Base-by-base conservation (phyloP, 768 basidiomycete genomes). In the Exsudoporus frostii region DNA sequence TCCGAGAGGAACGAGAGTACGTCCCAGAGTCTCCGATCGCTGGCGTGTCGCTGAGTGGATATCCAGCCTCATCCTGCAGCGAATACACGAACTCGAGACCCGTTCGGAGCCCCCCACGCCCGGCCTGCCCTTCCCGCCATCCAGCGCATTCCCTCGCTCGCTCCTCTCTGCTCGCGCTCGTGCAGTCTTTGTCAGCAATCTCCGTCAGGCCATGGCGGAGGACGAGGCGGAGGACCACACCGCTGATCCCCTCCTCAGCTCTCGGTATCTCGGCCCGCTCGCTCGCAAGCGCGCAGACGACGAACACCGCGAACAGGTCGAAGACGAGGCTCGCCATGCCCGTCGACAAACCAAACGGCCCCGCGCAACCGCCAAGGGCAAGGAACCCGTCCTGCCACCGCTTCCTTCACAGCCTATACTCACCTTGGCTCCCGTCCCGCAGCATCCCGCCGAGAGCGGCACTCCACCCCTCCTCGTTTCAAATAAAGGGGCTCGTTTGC, bases 1-100 rank as follows among this genome's bases (percentile, higher is more conserved):
- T 84, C 68, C 74, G 79, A 39, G 75, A 82, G 60, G 86, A 90
- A 65, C 71, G 79, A 75, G 77, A 78, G 87, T 88, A 63, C 54
- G 83, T 75, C 37, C 43, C 45, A 17, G 1, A 7, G 8, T 30
- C 10, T 29, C 36, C 37, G 47, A 46, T 48, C 43, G 7, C 42
- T 15, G 14, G 5, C 44, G 8, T 46, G 3, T 30, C 47, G 25
- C 55, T 54, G 19, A 57, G 57, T 36, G 41, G n/a, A 15, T 29
- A 29, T 24, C 32, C 58, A 86, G 85, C 50, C 63, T 74, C 45
- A 72, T 85, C 32, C 71, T 84, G 11, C 79, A 84, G 56, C 81
- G 83, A 25, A 83, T 88, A 56, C 72, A 76, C 54, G 85, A 84
- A 54, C 75, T 87, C 27, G 83, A 87, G 64, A 64, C 62, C 27